Percentiles rank a stretch among this genome's conserved stretches.
These are phyloP conservation scores for Phytophthora fragariaefolia DNA, from an alignment of 352 stramenopile genomes.

Conservation along the genomic window DNA sequence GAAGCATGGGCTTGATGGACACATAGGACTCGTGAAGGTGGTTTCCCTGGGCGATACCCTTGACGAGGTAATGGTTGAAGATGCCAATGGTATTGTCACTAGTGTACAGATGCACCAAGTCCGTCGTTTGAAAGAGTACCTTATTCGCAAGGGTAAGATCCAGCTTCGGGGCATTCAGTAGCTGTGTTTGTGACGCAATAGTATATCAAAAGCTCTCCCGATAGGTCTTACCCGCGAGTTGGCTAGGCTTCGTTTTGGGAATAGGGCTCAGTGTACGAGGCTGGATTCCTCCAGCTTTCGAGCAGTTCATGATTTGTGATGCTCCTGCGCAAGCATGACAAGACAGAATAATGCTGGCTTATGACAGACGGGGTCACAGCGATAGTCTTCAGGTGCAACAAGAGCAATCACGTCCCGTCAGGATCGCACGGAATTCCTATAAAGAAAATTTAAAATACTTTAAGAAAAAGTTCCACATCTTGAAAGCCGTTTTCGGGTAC, in stretches of 20 bases:
- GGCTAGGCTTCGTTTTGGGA: not conserved
- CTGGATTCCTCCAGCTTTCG: constrained; percentile 35
- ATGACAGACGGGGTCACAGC: constrained; percentile 49
- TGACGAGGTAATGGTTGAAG: constrained; percentile 37
- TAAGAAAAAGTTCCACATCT: too few species aligned
- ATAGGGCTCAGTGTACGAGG: constrained; percentile 16
- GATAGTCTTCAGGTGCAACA: constrained; percentile 57
- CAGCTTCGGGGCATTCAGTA: constrained; percentile 29
- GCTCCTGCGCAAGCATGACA: constrained; percentile 46
- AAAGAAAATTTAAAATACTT: too few species aligned
- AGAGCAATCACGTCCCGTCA: constrained; percentile 37
- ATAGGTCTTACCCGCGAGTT: constrained; percentile 2
- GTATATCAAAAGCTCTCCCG: not conserved
- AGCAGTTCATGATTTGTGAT: constrained; percentile 25
- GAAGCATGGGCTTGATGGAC: constrained; percentile 18
- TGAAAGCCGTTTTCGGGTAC: too few species aligned
- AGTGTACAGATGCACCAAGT: constrained; percentile 29
- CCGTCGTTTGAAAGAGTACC: constrained; percentile 46
- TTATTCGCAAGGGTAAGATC: constrained; percentile 45
- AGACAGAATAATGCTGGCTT: constrained; percentile 78
- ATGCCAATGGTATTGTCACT: constrained; percentile 20
- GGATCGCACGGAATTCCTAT: constrained; percentile 35
- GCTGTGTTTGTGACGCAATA: not conserved
- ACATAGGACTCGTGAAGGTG: constrained; percentile 32
- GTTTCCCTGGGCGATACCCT: constrained; percentile 23